These are phyloP conservation scores for Ogataea paraovalis DNA, from an alignment of 805 yeast species.

Conservation along the genomic window DNA sequence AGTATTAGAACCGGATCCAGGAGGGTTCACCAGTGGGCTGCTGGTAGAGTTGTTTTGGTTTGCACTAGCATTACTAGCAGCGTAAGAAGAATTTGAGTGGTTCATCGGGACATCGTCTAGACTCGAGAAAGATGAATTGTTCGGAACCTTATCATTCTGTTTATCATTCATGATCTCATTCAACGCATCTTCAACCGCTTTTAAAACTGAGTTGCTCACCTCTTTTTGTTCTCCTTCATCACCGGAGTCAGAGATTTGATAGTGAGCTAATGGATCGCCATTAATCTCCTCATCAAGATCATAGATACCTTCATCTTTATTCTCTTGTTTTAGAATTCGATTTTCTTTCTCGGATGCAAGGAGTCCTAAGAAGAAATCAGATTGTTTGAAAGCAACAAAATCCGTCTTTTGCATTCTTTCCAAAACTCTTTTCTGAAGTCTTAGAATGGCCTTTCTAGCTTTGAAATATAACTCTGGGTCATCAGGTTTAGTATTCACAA, in stretches of 20 bases:
- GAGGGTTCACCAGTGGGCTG: neutral
- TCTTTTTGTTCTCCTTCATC: constrained; percentile 29
- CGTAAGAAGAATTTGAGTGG: neutral
- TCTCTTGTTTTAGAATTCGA: neutral
- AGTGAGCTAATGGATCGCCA: constrained; percentile 32
- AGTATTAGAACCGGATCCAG: constrained; percentile 12
- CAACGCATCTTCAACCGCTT: constrained; percentile 67
- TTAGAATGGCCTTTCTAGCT: constrained; percentile 59
- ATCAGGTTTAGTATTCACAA: constrained; percentile 26
- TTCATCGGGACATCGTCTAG: constrained; percentile 1
- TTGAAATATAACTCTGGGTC: constrained; percentile 36
- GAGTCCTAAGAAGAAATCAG: constrained; percentile 51
- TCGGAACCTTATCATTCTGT: neutral
- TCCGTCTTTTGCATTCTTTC: constrained; percentile 48
- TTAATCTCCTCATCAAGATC: constrained; percentile 22
- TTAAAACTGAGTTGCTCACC: constrained; percentile 44
- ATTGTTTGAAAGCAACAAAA: constrained; percentile 56
- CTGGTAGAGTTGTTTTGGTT: neutral
- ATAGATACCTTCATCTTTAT: neutral
- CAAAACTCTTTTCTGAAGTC: constrained; percentile 52
- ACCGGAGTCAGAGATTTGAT: constrained; percentile 27
- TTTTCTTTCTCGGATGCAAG: constrained; percentile 38
- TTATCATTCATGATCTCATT: constrained; percentile 47
- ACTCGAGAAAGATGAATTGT: constrained; percentile 7
- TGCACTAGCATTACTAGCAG: neutral